Conservation (phyloP, 2,329 filamentous ascomycete species). For the Colletotrichum endophyticum region DNA sequence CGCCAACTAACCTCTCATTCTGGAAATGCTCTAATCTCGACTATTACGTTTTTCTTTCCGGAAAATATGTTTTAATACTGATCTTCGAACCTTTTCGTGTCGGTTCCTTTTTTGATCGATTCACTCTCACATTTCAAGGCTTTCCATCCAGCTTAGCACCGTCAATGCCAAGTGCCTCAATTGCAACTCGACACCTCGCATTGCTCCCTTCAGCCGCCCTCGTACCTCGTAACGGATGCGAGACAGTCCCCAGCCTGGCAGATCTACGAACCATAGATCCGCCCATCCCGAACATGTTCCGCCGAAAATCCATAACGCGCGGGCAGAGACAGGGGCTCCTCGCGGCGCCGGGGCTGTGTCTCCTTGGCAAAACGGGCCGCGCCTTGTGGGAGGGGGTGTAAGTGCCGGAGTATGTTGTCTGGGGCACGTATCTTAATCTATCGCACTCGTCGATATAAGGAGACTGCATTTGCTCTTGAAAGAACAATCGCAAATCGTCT, state of each 20-base stretch:
- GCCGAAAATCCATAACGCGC: neutral
- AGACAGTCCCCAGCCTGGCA: neutral
- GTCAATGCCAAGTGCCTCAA: neutral
- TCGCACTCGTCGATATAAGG: neutral
- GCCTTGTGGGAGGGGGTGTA: neutral
- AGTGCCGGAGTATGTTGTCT: neutral
- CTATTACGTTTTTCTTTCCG: neutral
- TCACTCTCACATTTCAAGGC: neutral
- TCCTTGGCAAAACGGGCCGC: neutral
- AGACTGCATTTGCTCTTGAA: neutral
- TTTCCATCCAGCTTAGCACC: neutral
- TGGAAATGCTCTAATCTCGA: neutral
- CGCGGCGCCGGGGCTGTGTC: neutral
- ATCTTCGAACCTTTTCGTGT: neutral
- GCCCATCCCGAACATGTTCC: neutral
- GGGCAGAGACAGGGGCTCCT: neutral
- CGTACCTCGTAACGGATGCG: neutral
- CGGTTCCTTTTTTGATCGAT: no score
- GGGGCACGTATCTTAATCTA: neutral
- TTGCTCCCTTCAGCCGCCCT: neutral
- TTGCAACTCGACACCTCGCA: neutral
- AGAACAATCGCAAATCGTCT: neutral
- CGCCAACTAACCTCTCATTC: neutral
- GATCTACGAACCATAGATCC: neutral
- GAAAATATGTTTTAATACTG: fast-evolving